Evolutionary conservation across 2,329 filamentous ascomycete species (phyloP).

Genomic region (Aspergillus pseudoglaucus): DNA sequence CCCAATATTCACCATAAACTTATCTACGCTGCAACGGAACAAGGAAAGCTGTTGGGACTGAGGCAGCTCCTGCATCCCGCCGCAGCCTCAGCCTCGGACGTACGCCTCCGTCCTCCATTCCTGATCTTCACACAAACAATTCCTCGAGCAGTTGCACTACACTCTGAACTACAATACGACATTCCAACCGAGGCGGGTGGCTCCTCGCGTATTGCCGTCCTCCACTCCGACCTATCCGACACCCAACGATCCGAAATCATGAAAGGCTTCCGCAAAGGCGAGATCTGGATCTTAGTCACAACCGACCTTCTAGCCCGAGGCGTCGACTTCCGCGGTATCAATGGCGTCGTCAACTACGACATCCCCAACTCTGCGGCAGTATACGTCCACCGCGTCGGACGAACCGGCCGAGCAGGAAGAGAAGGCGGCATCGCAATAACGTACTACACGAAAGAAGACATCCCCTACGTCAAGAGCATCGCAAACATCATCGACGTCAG

Average conservation of each 20-base stretch:
- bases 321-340: constrained; percentile 90
- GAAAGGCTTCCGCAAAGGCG: constrained; percentile 80
- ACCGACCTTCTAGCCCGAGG: constrained; percentile 89
- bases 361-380: constrained; percentile 83
- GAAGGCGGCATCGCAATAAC: constrained; percentile 86
- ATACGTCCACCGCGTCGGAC: constrained; percentile 89
- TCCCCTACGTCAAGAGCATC: constrained; percentile 81
- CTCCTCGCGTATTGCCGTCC: constrained; percentile 73
- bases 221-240: constrained; percentile 81
- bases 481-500: constrained; percentile 85
- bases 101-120: constrained; percentile 72
- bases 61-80: constrained; percentile 81
- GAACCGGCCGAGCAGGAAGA: constrained; percentile 81
- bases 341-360: constrained; percentile 96
- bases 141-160: constrained; percentile 75
- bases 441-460: constrained; percentile 91
- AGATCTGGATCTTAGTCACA: constrained; percentile 94
- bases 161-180: constrained; percentile 88
- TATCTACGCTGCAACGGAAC: constrained; percentile 84
- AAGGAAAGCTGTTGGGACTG: constrained; percentile 85
- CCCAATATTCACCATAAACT: constrained; percentile 87
- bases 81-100: constrained; percentile 41
- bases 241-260: constrained; percentile 71
- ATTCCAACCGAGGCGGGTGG: constrained; percentile 85
- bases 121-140: constrained; percentile 96